Percentiles rank a stretch among this genome's conserved stretches.
Evolutionary conservation across 2,329 filamentous ascomycete species (phyloP).

Genomic region (Aspergillus unguis): DNA sequence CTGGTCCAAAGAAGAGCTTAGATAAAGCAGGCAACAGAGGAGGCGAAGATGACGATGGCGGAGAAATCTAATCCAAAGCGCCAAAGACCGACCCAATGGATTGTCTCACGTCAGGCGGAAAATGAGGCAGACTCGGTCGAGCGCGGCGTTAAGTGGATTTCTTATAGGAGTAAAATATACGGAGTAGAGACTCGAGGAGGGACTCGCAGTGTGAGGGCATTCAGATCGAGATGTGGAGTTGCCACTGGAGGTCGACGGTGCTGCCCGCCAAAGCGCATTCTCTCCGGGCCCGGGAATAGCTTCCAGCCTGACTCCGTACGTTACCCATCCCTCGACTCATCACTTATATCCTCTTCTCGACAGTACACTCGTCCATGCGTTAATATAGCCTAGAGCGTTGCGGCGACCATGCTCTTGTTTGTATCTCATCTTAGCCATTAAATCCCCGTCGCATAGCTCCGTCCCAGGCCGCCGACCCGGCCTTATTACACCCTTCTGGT

Average conservation of each 20-base stretch:
- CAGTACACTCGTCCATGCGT: constrained; percentile 15
- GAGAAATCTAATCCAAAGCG: constrained; percentile 12
- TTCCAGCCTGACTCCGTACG: not conserved
- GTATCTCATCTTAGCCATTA: constrained; percentile 3
- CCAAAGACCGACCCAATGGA: constrained; percentile 20
- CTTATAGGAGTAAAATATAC: not conserved
- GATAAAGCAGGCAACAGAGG: constrained; percentile 6
- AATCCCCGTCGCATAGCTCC: not conserved
- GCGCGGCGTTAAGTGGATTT: not conserved
- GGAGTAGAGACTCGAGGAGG: not conserved
- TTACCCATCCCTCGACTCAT: not conserved
- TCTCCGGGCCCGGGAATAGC: not conserved
- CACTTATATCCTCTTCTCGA: not conserved
- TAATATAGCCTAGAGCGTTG: constrained; percentile 25
- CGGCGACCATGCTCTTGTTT: constrained; percentile 25
- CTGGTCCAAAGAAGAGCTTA: constrained; percentile 4
- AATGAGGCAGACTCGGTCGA: not conserved
- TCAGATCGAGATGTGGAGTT: not conserved
- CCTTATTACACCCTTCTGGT: constrained; percentile 8
- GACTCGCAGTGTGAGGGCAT: not conserved
- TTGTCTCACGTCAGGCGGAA: constrained; percentile 1
- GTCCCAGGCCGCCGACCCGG: not conserved
- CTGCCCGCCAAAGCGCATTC: constrained; percentile 11
- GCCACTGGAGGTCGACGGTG: not conserved
- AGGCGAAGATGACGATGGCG: constrained; percentile 8